Evolutionary conservation across 164 flowering plant genomes (phyloP).

Genomic region (Houttuynia cordata): DNA sequence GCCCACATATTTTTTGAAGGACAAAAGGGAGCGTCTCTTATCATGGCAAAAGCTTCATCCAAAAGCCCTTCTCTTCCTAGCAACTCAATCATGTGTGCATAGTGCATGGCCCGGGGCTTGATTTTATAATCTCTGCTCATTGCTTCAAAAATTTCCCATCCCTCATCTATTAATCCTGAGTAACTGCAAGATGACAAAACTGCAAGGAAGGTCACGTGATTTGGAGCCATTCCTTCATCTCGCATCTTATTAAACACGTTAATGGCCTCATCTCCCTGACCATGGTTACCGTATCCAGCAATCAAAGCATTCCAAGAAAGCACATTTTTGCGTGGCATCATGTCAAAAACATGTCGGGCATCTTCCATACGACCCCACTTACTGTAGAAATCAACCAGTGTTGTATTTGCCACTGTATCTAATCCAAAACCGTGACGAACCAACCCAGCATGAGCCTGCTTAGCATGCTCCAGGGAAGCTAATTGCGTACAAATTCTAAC

Average conservation of each 20-base stretch:
- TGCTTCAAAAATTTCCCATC: conserved; percentile 64
- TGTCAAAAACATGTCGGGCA: conserved; percentile 45
- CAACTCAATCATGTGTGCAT: conserved; percentile 68
- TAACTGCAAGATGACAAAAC: conserved; percentile 36
- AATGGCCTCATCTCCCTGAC: conserved; percentile 19
- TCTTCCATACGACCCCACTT: conserved; percentile 67
- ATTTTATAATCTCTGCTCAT: conserved; percentile 49
- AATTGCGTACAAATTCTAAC: conserved; percentile 42
- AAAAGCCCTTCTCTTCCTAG: conserved; percentile 58
- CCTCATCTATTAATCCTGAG: conserved; percentile 33
- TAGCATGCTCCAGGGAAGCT: conserved; percentile 48
- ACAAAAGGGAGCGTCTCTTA: conserved; percentile 49
- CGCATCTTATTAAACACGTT: conserved; percentile 18
- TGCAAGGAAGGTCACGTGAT: conserved; percentile 26
- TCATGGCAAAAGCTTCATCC: conserved; percentile 64
- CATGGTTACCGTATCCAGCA: conserved; percentile 25
- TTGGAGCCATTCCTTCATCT: conserved; percentile 19
- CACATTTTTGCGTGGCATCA: conserved; percentile 30
- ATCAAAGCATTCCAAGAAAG: conserved; percentile 31
- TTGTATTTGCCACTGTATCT: conserved; percentile 47
- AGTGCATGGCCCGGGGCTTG: conserved; percentile 79
- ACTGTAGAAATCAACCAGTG: conserved; percentile 55
- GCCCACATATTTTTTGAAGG: conserved; percentile 86
- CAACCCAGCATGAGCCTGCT: conserved; percentile 59
- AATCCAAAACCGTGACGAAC: conserved; percentile 46